Evolutionary conservation across 768 basidiomycete species (phyloP).

Genomic region (Lactarius vividus): DNA sequence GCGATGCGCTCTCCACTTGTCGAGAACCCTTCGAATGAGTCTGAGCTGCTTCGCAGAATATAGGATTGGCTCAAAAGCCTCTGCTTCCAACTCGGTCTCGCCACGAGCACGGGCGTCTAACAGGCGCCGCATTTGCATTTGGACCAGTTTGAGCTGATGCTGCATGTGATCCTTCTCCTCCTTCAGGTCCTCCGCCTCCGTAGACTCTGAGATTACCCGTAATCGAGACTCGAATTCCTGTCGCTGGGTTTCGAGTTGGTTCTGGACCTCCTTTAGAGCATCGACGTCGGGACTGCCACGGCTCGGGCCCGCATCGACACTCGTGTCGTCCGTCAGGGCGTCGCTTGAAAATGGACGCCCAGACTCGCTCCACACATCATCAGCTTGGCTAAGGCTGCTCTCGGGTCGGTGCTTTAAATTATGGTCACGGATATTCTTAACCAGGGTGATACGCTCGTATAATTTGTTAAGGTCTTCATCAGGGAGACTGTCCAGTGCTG

Average conservation of each 20-base stretch:
- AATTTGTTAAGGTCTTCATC: constrained; percentile 94
- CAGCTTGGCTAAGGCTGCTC: constrained; percentile 81
- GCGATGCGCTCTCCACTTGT: constrained; percentile 80
- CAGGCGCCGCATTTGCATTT: constrained; percentile 77
- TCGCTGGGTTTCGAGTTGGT: constrained; percentile 55
- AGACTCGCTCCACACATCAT: constrained; percentile 87
- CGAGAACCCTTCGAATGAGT: constrained; percentile 77
- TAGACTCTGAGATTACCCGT: constrained; percentile 59
- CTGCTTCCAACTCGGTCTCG: constrained; percentile 61
- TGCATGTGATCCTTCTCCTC: constrained; percentile 94
- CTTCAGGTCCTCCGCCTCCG: constrained; percentile 82
- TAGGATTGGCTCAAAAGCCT: constrained; percentile 73
- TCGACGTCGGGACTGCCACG: constrained; percentile 65
- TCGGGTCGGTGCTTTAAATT: constrained; percentile 81
- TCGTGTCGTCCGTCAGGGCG: constrained; percentile 84
- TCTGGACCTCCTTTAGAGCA: constrained; percentile 67
- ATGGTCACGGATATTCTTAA: constrained; percentile 83
- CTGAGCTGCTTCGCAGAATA: constrained; percentile 81
- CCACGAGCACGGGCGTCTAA: constrained; percentile 74
- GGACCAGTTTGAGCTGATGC: constrained; percentile 77
- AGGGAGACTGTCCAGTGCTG: constrained; percentile 86
- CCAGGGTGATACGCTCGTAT: constrained; percentile 91
- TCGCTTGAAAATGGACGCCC: constrained; percentile 79
- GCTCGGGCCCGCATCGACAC: constrained; percentile 62
- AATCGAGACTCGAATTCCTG: constrained; percentile 58